A percentile compares a stretch with the other conserved stretches of the same genome.
phyloP scores from a whole-genome alignment of 106 monocot species.

The Ottelia alismoides region DNA sequence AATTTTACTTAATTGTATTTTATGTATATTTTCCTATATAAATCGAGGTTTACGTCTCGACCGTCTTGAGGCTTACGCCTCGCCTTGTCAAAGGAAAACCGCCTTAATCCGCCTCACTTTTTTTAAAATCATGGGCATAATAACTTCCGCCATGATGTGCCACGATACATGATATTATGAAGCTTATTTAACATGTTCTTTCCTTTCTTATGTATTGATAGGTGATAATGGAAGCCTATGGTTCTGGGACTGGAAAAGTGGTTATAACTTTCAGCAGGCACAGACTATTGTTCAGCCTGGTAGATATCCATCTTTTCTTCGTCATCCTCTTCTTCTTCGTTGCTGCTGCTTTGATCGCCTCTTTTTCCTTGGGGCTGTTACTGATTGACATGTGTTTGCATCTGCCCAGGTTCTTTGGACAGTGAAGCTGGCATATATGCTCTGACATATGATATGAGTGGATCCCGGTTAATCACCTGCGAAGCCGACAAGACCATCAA shows the following conservation, averaged over 20 bases:
- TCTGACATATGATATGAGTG: slow-evolving; percentile 68
- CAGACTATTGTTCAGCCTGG: slow-evolving; percentile 99
- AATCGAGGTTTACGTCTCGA: too few species aligned
- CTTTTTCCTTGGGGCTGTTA: background rate
- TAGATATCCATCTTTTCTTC: slow-evolving; percentile 19
- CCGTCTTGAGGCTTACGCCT: too few species aligned
- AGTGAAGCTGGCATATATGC: slow-evolving; percentile 96
- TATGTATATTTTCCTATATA: too few species aligned
- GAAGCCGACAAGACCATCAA: slow-evolving; percentile 96
- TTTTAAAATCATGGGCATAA: too few species aligned
- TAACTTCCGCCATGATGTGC: background rate
- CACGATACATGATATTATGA: too few species aligned
- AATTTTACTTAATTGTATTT: too few species aligned
- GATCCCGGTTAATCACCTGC: slow-evolving; percentile 77
- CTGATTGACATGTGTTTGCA: slow-evolving; percentile 1
- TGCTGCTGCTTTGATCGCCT: background rate
- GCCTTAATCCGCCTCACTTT: too few species aligned
- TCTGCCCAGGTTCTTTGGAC: slow-evolving; percentile 62
- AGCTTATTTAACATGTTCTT: too few species aligned
- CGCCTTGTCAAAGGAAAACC: too few species aligned
- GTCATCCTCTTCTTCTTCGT: background rate
- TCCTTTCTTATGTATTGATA: too few species aligned
- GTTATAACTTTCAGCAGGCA: slow-evolving; percentile 81
- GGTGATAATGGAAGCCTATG: slow-evolving; percentile 99
- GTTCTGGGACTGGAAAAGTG: slow-evolving; percentile 99